Base-by-base conservation (phyloP, 2,329 filamentous ascomycete species). In the Ophiostoma tasmaniense region DNA sequence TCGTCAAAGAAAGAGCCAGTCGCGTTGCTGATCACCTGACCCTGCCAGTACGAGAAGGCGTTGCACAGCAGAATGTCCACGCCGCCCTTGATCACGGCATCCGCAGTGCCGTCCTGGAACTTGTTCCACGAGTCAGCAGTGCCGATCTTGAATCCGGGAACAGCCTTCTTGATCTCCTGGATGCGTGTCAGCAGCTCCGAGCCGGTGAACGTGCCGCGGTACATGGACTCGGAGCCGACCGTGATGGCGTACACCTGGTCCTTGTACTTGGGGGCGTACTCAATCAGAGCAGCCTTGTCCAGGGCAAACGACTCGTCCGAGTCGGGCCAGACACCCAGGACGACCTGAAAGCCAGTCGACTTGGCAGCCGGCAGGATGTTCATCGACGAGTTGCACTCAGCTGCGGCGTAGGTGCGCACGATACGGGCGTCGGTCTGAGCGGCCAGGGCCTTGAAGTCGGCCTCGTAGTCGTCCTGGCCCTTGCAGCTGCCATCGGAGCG, bases 91-190 rank as follows among this genome's bases (percentile, higher is more conserved):
- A 68, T 68, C 17, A 69, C 17, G 17, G 66, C 66, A 59, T 71
- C 67, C 17, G 66, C 67, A 11, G 70, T 71, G 70, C 68, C 70
- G 66, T 71, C 62, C 52, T 69, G 66, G 68, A 64, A 67, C 68
- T 71, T 71, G 70, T 71, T 69, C 70, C 70, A 71, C 62, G 42
- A 62, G 70, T 69, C 70, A 64, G 70, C 70, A 4, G 68, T 71
- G 70, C 68, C 70, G 14, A 71, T 66, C 67, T 69, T 69, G 67
- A 69, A 66, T 45, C 59, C 70, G 20, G 67, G 45, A 42, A 64
- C 30, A 6, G 70, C 67, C 28, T 55, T 22, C 50, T 68, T 67
- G 59, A 69, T 59, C 59, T 69, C 67, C 33, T 25, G 33, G 67
- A 69, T 67, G 65, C 68, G 68, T 7, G 22, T 30, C 33, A 71